Conservation (phyloP, 2,329 filamentous ascomycete species). For the Epicoccum sorghinum region DNA sequence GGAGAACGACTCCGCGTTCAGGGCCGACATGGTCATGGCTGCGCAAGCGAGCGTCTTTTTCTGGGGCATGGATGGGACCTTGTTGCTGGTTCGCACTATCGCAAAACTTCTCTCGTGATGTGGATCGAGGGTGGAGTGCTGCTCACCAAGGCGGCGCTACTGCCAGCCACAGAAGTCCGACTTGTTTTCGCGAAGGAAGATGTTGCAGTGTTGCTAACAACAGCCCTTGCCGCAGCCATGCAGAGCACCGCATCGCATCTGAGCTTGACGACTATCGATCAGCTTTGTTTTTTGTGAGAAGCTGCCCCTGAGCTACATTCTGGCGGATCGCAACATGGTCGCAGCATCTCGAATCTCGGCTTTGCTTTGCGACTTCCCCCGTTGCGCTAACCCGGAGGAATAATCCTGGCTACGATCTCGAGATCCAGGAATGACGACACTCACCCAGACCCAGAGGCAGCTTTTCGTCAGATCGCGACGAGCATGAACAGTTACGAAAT, state of each 20-base stretch:
- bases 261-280: background rate
- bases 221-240: background rate
- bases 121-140: conserved; percentile 17
- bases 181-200: conserved; percentile 9
- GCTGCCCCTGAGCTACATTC: background rate
- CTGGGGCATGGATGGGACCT: conserved; percentile 15
- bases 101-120: conserved; percentile 18
- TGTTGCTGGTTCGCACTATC: conserved; percentile 9
- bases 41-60: conserved; percentile 11
- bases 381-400: conserved; percentile 4
- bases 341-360: conserved; percentile 2
- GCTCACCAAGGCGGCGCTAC: conserved; percentile 8
- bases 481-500: background rate
- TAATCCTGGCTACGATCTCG: conserved; percentile 9
- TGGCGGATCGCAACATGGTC: background rate
- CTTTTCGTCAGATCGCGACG: background rate
- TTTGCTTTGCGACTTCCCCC: background rate
- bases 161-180: conserved; percentile 13
- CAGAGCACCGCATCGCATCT: background rate
- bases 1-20: conserved; percentile 15
- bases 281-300: too few relatives aligned
- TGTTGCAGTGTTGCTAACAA: background rate
- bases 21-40: conserved; percentile 11
- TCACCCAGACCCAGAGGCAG: conserved; percentile 3
- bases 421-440: conserved; percentile 1